Percentiles rank a stretch among this genome's conserved stretches.
phyloP scores from a whole-genome alignment of 139 green algal genomes.

The Micractinium conductrix region DNA sequence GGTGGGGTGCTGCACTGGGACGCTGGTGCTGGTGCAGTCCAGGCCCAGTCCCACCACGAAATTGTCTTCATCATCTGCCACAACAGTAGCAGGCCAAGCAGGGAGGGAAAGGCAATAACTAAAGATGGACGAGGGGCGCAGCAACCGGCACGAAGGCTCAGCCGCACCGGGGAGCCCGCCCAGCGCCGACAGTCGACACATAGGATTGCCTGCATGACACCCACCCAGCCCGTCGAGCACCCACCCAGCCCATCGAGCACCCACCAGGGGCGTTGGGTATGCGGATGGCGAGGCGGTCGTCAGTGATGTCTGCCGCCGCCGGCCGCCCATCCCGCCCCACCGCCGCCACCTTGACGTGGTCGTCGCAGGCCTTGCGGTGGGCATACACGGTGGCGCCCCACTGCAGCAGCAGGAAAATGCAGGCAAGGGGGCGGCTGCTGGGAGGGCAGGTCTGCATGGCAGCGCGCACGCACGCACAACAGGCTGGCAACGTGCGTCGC shows the following conservation, averaged over 20 bases:
- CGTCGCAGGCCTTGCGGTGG: conserved; percentile 62
- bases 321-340: neutral
- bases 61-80: conserved; percentile 59
- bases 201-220: no score
- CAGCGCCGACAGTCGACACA: no score
- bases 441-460: no score
- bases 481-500: no score
- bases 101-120: neutral
- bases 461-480: no score
- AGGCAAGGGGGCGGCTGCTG: neutral
- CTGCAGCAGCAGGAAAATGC: neutral
- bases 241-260: no score
- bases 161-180: no score
- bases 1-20: conserved; percentile 47
- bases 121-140: neutral
- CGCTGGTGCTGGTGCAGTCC: conserved; percentile 29
- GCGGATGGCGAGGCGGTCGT: conserved; percentile 57
- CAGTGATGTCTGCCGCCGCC: conserved; percentile 44
- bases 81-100: neutral
- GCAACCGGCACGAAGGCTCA: no score
- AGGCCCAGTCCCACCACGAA: conserved; percentile 65
- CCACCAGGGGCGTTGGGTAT: conserved; percentile 56
- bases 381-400: conserved; percentile 50
- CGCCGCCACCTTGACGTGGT: conserved; percentile 62
- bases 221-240: no score